Evolutionary conservation across 2,329 filamentous ascomycete species (phyloP).

Genomic region (Pseudogymnoascus sp.): DNA sequence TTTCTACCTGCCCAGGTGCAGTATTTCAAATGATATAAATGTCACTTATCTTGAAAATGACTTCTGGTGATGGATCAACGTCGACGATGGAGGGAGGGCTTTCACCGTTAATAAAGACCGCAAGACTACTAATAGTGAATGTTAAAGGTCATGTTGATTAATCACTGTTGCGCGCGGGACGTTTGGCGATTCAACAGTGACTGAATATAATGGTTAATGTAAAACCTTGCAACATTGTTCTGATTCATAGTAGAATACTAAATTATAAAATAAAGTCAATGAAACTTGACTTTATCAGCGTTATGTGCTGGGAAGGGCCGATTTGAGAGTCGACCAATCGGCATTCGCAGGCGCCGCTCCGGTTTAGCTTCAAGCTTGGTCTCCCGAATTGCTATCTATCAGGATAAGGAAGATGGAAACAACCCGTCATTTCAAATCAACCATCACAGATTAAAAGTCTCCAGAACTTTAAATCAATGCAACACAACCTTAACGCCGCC

Average conservation of each 20-base stretch:
- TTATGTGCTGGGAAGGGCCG: not conserved
- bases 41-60: not conserved
- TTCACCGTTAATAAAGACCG: not conserved
- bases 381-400: not conserved
- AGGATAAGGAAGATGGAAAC: not conserved
- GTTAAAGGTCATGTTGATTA: not conserved
- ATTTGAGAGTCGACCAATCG: not conserved
- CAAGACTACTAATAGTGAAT: not conserved
- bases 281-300: not conserved
- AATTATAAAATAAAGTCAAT: not conserved
- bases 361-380: not conserved
- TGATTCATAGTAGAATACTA: not conserved
- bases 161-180: not conserved
- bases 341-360: not conserved
- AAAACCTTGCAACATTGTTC: not conserved
- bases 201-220: not conserved
- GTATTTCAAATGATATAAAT: not conserved
- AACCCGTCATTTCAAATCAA: constrained; percentile 5
- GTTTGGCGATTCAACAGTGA: not conserved
- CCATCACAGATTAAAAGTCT: not conserved
- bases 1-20: not conserved
- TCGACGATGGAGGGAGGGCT: not conserved
- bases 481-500: not conserved
- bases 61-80: not conserved
- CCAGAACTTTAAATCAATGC: not conserved